Evolutionary conservation across 1,284 basidiomycete genomes (phyloP).

Genomic region (Agaricales sp.): DNA sequence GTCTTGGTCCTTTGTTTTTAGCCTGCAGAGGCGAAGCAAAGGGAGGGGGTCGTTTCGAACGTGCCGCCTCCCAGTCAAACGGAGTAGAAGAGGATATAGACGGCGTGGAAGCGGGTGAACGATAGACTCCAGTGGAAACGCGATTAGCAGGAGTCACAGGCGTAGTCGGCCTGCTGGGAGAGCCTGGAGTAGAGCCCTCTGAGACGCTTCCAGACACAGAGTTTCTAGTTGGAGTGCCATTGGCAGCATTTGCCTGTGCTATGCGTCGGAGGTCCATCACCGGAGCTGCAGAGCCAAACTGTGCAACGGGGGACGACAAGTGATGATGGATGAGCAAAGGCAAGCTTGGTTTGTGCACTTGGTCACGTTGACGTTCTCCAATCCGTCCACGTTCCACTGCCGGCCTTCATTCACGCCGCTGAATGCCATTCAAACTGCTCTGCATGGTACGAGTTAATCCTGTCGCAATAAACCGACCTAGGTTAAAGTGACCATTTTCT

Average conservation of each 20-base stretch:
- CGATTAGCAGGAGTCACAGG: constrained; percentile 33
- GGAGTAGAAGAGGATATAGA: constrained; percentile 63
- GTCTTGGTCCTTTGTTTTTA: constrained; percentile 29
- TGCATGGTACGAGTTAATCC: no score
- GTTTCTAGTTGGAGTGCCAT: constrained; percentile 9
- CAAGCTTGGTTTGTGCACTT: no score
- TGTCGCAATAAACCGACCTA: no score
- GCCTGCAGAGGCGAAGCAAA: constrained; percentile 47
- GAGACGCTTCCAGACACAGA: constrained; percentile 11
- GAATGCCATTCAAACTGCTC: no score
- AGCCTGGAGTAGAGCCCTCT: constrained; percentile 16
- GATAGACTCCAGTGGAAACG: constrained; percentile 31
- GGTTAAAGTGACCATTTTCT: no score
- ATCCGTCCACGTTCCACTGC: no score
- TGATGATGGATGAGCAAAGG: no score
- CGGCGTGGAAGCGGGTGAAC: constrained; percentile 49
- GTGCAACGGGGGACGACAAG: no score
- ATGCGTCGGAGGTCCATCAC: constrained; percentile 42
- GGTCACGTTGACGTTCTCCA: neutral
- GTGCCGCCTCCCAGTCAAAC: constrained; percentile 77
- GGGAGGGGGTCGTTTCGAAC: constrained; percentile 52
- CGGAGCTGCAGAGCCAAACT: no score
- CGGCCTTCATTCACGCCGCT: no score
- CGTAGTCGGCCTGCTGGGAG: constrained; percentile 21
- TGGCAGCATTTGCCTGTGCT: constrained; percentile 37